phyloP scores from a whole-genome alignment of 257 asterid genomes.

The Nyctanthes arbortristis region DNA sequence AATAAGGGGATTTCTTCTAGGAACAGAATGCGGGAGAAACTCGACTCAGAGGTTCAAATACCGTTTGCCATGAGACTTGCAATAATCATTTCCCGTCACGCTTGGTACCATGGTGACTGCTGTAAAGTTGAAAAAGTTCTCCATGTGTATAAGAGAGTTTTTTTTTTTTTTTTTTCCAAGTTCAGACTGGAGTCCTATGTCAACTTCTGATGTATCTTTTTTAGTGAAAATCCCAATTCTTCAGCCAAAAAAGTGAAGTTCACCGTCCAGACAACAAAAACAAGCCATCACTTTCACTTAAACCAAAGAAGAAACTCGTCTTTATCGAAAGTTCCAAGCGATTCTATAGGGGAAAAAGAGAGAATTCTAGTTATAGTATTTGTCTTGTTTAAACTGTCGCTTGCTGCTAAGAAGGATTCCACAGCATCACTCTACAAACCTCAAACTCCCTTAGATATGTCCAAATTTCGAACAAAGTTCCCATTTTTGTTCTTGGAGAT shows the following conservation, averaged over 20 bases:
- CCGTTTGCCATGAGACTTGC: no score
- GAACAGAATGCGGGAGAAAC: background rate
- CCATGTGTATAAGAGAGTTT: no score
- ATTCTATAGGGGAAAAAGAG: slow-evolving; percentile 15
- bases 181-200: no score
- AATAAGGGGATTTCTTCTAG: background rate
- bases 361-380: background rate
- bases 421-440: slow-evolving; percentile 29
- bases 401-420: slow-evolving; percentile 44
- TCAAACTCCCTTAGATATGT: slow-evolving; percentile 44
- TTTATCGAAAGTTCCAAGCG: slow-evolving; percentile 26
- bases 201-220: no score
- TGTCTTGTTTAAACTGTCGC: slow-evolving; percentile 40
- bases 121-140: no score
- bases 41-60: no score
- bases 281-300: slow-evolving; percentile 12
- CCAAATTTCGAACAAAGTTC: slow-evolving; percentile 46
- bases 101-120: no score
- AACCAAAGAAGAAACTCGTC: slow-evolving; percentile 25
- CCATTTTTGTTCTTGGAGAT: slow-evolving; percentile 32
- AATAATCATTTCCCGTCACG: no score
- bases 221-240: background rate
- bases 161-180: no score
- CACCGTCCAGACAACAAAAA: background rate
- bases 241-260: background rate